Base-by-base conservation (phyloP, 345 rosid species). In the Boechera stricta region DNA sequence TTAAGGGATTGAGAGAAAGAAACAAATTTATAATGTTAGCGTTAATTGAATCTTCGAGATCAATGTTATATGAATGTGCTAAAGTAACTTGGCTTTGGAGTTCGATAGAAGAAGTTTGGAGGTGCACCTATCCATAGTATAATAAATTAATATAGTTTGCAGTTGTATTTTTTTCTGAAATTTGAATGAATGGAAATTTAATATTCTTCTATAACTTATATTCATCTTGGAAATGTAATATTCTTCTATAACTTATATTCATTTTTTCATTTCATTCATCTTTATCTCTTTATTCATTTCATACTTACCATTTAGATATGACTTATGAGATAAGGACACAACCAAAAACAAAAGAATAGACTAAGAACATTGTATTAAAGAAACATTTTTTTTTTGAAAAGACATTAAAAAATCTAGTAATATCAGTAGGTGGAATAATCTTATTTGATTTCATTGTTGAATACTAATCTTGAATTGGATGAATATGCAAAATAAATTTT, bases 251-350 rank as follows among this genome's bases (percentile, higher is more conserved):
- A 38, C 12, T 21, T 24, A 31, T 45, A 21, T 45, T 29, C 0
- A n/a, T 31, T 28, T 9, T 8, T 15, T 13, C 18, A 31, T 64
- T 41, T 31, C n/a, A 10, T 57, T n/a, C 12, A 32, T 58, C 0
- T 39, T 31, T 44, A 57, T 41, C 26, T 70, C 21, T 31, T 31
- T 32, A 12, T 26, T 39, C 24, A 28, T 54, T 35, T 13, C 49
- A 38, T 12, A 18, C 10, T 70, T 48, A 21, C 33, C 75, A 47
- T 60, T 35, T 59, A 36, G 2, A 24, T 48, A 72, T 71, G 29
- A 48, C 38, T 61, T 49, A 26, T 2, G 59, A 49, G 59, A 72
- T n/a, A 72, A 71, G 31, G 18, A n/a, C 28, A 13, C 15, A n/a
- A 38, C 39, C 49, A 60, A 33, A 18, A 44, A n/a, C 15, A 49